Base-by-base conservation (phyloP, 2,329 filamentous ascomycete species). In the Diaporthe eres region DNA sequence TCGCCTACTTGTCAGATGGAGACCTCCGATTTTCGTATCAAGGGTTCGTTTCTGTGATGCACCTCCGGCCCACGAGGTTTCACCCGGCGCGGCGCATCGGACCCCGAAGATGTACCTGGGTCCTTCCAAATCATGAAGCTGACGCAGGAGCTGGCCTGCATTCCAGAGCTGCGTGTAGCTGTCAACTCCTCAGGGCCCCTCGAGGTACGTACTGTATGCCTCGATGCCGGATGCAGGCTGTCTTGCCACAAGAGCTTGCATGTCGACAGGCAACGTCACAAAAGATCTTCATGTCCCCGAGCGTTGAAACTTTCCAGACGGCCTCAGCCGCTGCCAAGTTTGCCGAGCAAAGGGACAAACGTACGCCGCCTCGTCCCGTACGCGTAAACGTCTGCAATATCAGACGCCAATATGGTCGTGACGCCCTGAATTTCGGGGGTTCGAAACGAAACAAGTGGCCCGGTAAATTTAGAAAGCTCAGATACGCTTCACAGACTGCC, bases 241-340 rank as follows among this genome's bases (percentile, higher is more conserved):
- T 70, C 49, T 70, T 37, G 65, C 49, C 47, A n/a, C 47, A 67
- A 39, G 44, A 39, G 44, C 39, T 55, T 55, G 47, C 65, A 71
- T 19, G 47, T 61, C 53, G 25, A 39, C 63, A 25, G 63, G 63
- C 47, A 55, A 55, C 17, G 65, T 70, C 65, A 55, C n/a, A 68
- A 37, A 70, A 31, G 65, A 70, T 58, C 51, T 71, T 53, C 58
- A 73, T 47, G 25, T 55, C 71, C 60, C 49, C 58, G 60, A 61
- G 57, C 57, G 71, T 61, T 39, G 55, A 70, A 65, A 42, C 63
- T 58, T 61, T 55, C 49, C 63, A n/a, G 42, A 57, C 71, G 57
- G 71, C 53, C 67, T 61, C 57, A 75, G 74, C 74, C 74, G 74
- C 74, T 42, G 55, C 65, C 63, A 76, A 65, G 39, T 37, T 37